Conservation (phyloP, 228 moss, liverwort and hornwort genomes). For the Sphagnum magellanicum region DNA sequence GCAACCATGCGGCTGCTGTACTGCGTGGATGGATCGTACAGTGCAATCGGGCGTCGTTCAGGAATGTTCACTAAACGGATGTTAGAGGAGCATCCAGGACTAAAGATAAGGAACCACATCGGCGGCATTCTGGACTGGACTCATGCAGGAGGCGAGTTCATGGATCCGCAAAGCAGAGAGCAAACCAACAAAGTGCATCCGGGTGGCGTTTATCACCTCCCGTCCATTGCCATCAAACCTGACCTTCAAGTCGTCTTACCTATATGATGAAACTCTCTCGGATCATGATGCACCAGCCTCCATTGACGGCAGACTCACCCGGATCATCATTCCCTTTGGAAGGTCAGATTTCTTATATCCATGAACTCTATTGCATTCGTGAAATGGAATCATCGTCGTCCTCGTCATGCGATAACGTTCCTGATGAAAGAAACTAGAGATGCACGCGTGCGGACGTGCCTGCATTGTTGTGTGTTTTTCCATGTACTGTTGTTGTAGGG, state of each 20-base stretch:
- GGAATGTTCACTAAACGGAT: slow-evolving; percentile 33
- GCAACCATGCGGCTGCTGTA: too few species aligned
- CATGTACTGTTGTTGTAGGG: too few species aligned
- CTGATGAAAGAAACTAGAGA: too few species aligned
- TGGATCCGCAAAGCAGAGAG: slow-evolving; percentile 14
- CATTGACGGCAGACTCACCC: too few species aligned
- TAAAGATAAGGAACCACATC: slow-evolving; percentile 29
- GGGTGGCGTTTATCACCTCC: slow-evolving; percentile 31
- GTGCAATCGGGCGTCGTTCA: slow-evolving; percentile 47
- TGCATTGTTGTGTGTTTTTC: too few species aligned
- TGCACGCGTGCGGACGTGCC: too few species aligned
- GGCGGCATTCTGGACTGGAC: slow-evolving; percentile 49
- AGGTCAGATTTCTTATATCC: too few species aligned
- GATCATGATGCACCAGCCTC: too few species aligned
- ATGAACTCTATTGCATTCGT: too few species aligned
- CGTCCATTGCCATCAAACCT: slow-evolving; percentile 23
- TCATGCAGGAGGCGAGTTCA: slow-evolving; percentile 25
- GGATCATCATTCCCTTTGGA: too few species aligned
- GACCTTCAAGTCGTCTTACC: slow-evolving; percentile 25
- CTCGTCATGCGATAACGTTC: too few species aligned
- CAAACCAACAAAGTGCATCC: slow-evolving; percentile 17
- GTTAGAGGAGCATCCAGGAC: slow-evolving; percentile 8
- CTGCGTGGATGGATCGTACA: background rate
- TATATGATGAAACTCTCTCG: background rate
- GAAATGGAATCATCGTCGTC: too few species aligned